Conservation (phyloP, 257 asterid species). For the Solanum commersonii region DNA sequence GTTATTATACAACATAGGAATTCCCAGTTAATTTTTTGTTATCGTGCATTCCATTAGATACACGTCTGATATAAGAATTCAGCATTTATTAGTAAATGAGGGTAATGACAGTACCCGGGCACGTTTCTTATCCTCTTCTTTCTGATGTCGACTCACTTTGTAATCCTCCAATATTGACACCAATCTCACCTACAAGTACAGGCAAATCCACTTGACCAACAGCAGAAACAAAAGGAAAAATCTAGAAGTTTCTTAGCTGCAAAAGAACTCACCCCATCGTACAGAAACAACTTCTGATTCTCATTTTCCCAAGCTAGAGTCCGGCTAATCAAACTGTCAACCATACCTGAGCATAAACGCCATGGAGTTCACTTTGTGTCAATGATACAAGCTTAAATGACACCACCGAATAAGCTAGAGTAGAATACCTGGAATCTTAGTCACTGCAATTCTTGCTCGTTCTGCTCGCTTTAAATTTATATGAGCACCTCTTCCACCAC, state of each 20-base stretch:
- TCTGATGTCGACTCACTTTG: slow-evolving; percentile 58
- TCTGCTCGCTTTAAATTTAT: slow-evolving; percentile 89
- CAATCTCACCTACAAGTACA: slow-evolving; percentile 56
- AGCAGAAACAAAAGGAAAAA: background rate
- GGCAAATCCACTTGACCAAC: background rate
- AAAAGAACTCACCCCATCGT: slow-evolving; percentile 69
- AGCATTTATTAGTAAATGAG: background rate
- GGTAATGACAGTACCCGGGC: slow-evolving; percentile 48
- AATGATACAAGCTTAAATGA: background rate
- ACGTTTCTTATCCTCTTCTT: slow-evolving; percentile 79
- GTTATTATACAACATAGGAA: background rate
- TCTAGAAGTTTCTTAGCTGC: background rate
- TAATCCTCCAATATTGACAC: slow-evolving; percentile 85
- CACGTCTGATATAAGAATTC: background rate
- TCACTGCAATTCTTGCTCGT: slow-evolving; percentile 71
- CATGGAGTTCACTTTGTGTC: slow-evolving; percentile 2
- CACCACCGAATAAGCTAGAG: background rate
- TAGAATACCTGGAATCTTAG: slow-evolving; percentile 76
- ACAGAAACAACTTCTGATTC: slow-evolving; percentile 65
- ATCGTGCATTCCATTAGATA: background rate
- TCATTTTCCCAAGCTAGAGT: slow-evolving; percentile 84
- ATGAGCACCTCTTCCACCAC: slow-evolving; percentile 95
- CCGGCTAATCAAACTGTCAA: slow-evolving; percentile 60
- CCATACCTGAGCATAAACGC: slow-evolving; percentile 51
- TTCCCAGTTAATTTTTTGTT: background rate